Percentiles rank a stretch among this genome's conserved stretches.
phyloP scores from a whole-genome alignment of 805 yeast species.

The Candida loeiensis region DNA sequence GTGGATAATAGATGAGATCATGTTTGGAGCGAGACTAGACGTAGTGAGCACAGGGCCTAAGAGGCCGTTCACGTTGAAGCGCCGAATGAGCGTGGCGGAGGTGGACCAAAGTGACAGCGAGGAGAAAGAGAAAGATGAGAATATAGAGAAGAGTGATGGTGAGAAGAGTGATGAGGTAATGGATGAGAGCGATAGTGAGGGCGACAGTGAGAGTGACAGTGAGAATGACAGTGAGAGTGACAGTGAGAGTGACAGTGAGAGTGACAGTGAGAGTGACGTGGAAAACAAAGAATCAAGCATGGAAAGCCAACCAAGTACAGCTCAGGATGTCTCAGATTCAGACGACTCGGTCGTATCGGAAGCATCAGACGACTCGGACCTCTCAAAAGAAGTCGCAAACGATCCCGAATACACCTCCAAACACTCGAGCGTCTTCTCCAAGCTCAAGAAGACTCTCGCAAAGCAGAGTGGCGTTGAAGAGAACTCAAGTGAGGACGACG shows the following conservation, averaged over 20 bases:
- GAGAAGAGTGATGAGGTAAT: conserved; percentile 6
- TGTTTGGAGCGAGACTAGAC: conserved; percentile 62
- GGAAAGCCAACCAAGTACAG: not conserved
- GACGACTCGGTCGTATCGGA: too few relatives aligned
- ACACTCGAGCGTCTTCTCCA: conserved; percentile 20
- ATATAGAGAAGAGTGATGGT: conserved; percentile 4
- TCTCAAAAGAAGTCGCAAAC: too few relatives aligned
- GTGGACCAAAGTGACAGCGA: conserved; percentile 12
- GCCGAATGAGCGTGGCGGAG: conserved; percentile 13
- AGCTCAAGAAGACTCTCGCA: conserved; percentile 26
- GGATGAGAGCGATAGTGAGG: conserved; percentile 2
- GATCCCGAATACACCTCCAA: conserved; percentile 19
- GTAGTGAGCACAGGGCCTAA: conserved; percentile 8
- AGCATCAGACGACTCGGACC: too few relatives aligned
- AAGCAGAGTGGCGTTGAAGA: conserved; percentile 12
- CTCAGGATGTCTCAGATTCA: too few relatives aligned
- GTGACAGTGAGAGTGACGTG: not conserved
- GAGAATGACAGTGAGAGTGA: conserved; percentile 17
- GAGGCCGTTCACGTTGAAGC: conserved; percentile 15
- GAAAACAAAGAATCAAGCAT: too few relatives aligned
- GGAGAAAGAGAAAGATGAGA: conserved; percentile 15
- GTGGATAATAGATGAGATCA: conserved; percentile 16
- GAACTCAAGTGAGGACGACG: conserved; percentile 16
- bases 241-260: not conserved
- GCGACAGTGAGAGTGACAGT: conserved; percentile 9